Evolutionary conservation across 2,329 filamentous ascomycete species (phyloP).

Genomic region (Xylariaceae sp.): DNA sequence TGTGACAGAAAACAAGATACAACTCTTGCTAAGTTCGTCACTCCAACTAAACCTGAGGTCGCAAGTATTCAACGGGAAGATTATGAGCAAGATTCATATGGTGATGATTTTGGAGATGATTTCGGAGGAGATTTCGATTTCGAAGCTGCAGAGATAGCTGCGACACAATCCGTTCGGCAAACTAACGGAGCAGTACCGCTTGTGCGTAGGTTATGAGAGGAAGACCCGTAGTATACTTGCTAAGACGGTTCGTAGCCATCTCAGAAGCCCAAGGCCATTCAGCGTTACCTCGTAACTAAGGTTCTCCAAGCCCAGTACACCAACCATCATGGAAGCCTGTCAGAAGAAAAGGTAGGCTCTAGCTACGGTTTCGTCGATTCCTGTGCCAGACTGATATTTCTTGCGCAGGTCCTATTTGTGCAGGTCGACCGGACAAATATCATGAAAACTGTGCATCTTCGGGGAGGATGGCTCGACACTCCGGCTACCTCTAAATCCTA

Average conservation of each 20-base stretch:
- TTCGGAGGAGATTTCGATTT: constrained; percentile 72
- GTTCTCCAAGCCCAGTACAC: constrained; percentile 67
- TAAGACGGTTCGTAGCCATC: constrained; percentile 66
- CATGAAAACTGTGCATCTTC: constrained; percentile 67
- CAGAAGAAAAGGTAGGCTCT: constrained; percentile 68
- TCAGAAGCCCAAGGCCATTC: constrained; percentile 68
- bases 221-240: constrained; percentile 39
- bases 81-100: constrained; percentile 24
- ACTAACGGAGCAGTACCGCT: constrained; percentile 33
- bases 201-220: constrained; percentile 48
- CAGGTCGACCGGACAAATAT: constrained; percentile 69
- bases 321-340: constrained; percentile 56
- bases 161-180: constrained; percentile 58
- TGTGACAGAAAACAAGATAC: constrained; percentile 15
- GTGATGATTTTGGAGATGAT: constrained; percentile 63
- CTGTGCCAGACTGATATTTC: constrained; percentile 12
- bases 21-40: constrained; percentile 14
- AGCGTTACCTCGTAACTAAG: constrained; percentile 79
- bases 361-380: not conserved
- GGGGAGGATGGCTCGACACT: constrained; percentile 84
- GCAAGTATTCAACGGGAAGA: constrained; percentile 28
- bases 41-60: constrained; percentile 7
- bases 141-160: constrained; percentile 69
- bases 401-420: constrained; percentile 67
- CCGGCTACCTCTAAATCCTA: constrained; percentile 70